Evolutionary conservation across 2,329 filamentous ascomycete species (phyloP).

Genomic region (Diaporthe aspalathi): DNA sequence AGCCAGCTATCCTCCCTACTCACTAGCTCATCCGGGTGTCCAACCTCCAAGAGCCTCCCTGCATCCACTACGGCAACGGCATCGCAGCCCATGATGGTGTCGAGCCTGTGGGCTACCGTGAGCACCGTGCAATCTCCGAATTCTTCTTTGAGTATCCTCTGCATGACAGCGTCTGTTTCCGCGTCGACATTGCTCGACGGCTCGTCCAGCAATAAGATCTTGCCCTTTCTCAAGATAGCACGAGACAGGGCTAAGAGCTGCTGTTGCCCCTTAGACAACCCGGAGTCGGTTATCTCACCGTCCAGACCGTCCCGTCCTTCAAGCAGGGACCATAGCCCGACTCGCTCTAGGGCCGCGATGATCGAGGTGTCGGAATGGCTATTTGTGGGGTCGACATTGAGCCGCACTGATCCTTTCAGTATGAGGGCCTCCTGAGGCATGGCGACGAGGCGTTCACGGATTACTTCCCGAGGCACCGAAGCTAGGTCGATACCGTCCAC

Average conservation of each 20-base stretch:
- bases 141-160: neutral
- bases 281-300: too few relatives aligned
- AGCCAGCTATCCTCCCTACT: neutral
- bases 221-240: neutral
- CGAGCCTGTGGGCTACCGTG: neutral
- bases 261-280: neutral
- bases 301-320: too few relatives aligned
- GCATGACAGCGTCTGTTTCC: neutral
- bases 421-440: constrained; percentile 56
- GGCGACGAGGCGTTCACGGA: constrained; percentile 54
- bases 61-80: neutral
- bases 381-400: neutral
- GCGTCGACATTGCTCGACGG: too few relatives aligned
- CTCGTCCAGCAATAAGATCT: neutral
- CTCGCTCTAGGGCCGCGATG: neutral
- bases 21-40: constrained; percentile 31
- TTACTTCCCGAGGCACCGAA: constrained; percentile 53
- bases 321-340: too few relatives aligned
- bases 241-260: neutral
- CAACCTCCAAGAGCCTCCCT: neutral
- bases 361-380: neutral
- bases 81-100: neutral
- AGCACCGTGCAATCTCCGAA: neutral
- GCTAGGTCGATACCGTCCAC: constrained; percentile 61
- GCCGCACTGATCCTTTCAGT: neutral